These are phyloP conservation scores for Chlorella sp. DNA, from an alignment of 139 green algal genomes.

Conservation along the genomic window DNA sequence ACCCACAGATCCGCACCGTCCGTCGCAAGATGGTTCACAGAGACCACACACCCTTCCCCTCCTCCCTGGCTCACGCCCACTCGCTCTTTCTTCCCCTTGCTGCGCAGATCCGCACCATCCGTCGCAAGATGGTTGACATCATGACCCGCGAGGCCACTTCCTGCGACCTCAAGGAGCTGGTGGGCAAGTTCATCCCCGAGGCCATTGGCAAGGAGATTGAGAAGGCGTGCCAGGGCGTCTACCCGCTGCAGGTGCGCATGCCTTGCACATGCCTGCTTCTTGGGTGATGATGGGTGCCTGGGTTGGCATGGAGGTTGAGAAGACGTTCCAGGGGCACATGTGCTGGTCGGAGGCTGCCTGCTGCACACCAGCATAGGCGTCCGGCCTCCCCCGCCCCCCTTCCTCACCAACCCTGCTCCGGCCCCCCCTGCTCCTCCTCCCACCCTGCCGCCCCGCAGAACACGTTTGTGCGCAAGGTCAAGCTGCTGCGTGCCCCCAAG, in stretches of 20 bases:
- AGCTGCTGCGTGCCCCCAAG: constrained; percentile 98
- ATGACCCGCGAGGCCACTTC: constrained; percentile 91
- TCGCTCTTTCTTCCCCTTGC: not conserved
- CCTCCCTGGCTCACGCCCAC: too few species aligned
- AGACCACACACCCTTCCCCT: too few species aligned
- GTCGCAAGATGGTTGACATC: constrained; percentile 99
- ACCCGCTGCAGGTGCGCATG: constrained; percentile 70
- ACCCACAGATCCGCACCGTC: too few species aligned
- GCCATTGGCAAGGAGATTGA: constrained; percentile 98
- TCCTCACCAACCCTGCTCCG: not conserved
- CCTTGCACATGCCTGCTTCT: too few species aligned
- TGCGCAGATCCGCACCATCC: constrained; percentile 83
- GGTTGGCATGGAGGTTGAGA: not conserved
- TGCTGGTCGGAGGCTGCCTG: not conserved
- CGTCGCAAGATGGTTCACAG: too few species aligned
- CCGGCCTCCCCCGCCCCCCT: not conserved
- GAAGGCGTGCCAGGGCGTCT: constrained; percentile 94
- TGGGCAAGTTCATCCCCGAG: constrained; percentile 99
- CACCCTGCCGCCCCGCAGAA: constrained; percentile 71
- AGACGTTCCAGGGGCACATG: not conserved
- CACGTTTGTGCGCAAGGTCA: constrained; percentile 97
- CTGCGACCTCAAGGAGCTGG: constrained; percentile 98
- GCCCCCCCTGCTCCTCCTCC: not conserved
- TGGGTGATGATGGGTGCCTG: too few species aligned
- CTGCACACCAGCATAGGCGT: not conserved